These are phyloP conservation scores for Malus orientalis DNA, from an alignment of 306 rosid species.

Conservation along the genomic window DNA sequence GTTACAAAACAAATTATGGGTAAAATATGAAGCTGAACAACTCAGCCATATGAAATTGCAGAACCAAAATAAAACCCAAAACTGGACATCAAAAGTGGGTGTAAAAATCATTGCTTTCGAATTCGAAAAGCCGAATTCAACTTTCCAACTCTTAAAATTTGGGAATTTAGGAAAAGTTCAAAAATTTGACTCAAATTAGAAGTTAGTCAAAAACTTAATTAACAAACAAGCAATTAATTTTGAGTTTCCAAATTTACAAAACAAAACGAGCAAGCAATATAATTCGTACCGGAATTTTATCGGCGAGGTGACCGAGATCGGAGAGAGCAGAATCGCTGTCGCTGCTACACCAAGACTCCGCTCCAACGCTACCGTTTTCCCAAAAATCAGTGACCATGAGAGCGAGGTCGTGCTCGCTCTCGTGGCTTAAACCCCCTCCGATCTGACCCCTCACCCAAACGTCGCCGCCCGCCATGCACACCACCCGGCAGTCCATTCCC, in stretches of 20 bases:
- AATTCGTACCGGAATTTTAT: constrained; percentile 49
- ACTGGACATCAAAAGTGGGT: not conserved
- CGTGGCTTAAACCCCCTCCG: constrained; percentile 74
- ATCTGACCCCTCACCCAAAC: constrained; percentile 47
- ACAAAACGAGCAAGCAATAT: not conserved
- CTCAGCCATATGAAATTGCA: not conserved
- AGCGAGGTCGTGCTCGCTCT: constrained; percentile 88
- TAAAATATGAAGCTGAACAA: not conserved
- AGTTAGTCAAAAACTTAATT: not conserved
- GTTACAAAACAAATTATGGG: not conserved
- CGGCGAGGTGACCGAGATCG: constrained; percentile 75
- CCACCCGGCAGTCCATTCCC: constrained; percentile 58
- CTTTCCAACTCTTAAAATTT: not conserved
- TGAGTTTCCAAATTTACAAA: not conserved
- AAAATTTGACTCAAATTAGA: not conserved
- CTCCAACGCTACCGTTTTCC: constrained; percentile 82
- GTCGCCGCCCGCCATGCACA: constrained; percentile 52
- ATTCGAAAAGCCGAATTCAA: not conserved
- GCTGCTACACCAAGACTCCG: constrained; percentile 85
- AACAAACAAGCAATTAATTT: not conserved
- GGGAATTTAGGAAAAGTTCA: not conserved
- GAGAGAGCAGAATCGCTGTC: constrained; percentile 75
- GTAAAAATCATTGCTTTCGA: not conserved
- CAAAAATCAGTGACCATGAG: constrained; percentile 79
- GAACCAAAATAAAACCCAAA: not conserved